Evolutionary conservation across 768 basidiomycete species (phyloP).

Genomic region (Phlegmacium glaucopus): DNA sequence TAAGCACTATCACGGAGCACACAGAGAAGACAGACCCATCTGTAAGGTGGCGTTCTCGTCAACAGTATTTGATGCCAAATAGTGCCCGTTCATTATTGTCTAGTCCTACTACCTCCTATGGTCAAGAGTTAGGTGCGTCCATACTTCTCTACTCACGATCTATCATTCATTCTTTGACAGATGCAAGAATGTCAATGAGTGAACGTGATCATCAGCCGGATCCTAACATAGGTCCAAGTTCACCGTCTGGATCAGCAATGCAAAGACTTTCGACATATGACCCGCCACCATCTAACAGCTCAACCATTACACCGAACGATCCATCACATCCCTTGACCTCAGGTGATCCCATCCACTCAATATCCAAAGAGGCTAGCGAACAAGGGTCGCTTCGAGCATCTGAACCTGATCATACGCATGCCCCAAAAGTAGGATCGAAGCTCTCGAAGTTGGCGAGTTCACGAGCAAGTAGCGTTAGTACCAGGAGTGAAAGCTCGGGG

Average conservation of each 20-base stretch:
- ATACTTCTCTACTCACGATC: background rate
- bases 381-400: slow-evolving; percentile 18
- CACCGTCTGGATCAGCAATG: slow-evolving; percentile 68
- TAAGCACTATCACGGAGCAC: slow-evolving; percentile 66
- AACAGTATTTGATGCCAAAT: slow-evolving; percentile 34
- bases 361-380: slow-evolving; percentile 44
- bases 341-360: slow-evolving; percentile 41
- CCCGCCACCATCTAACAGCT: slow-evolving; percentile 50
- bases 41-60: slow-evolving; percentile 42
- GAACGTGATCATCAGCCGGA: slow-evolving; percentile 25
- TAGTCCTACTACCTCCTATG: slow-evolving; percentile 58
- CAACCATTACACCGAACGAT: slow-evolving; percentile 33
- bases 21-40: slow-evolving; percentile 65
- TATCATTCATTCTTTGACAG: background rate
- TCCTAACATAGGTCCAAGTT: slow-evolving; percentile 45
- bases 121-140: slow-evolving; percentile 52
- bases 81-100: slow-evolving; percentile 38
- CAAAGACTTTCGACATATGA: slow-evolving; percentile 56
- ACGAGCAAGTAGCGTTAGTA: slow-evolving; percentile 45
- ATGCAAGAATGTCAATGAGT: slow-evolving; percentile 7
- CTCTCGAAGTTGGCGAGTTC: slow-evolving; percentile 67
- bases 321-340: slow-evolving; percentile 27
- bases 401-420: slow-evolving; percentile 19
- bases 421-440: slow-evolving; percentile 53
- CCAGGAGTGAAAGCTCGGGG: slow-evolving; percentile 47